Base-by-base conservation (phyloP, 345 rosid genomes). In the Pistacia integerrima region DNA sequence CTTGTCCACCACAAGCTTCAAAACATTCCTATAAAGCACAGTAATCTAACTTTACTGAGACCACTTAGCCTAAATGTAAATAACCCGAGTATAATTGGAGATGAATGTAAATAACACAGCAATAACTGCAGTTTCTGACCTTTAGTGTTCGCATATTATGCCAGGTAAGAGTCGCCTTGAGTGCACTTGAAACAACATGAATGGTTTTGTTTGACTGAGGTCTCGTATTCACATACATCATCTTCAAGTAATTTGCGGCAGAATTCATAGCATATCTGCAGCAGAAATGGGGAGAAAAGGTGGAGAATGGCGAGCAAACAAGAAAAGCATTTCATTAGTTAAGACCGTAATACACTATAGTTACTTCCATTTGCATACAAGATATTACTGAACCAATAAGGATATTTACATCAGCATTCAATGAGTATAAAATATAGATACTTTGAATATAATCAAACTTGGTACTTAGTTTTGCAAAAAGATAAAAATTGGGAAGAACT, bases 1-100 rank as follows among this genome's bases (percentile, higher is more conserved):
- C 97, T 85, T 93, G 99, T 66, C 98, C 99, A 81, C 97, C 98
- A 75, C 92, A 88, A 62, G 98, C 99, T 88, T 95, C 99, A 75
- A 96, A 98, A 30, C 98, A 93, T 89, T 95, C 99, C 99, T 93
- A 68, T 38, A 64, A 72, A 61, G 81, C 12, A 52, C 36, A 52
- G 20, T 36, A 59, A 62, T 61, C 9, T n/a, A 73, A 68, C 22
- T 59, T 66, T 57, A 70, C 44, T 48, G n/a, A 68, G n/a, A 64
- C 49, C 2, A 46, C 66, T 67, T 44, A 30, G 11, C 11, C 46
- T 30, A 5, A 59, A 55, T 16, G 44, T 41, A 18, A 20, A 25
- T 30, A 48, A 41, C 75, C 58, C 51, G 56, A 38, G 35, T 55
- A 56, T 20, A 52, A 48, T 46, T 4, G 41, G 4, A 38, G 41